A percentile compares a stretch with the other conserved stretches of the same genome.
These are phyloP conservation scores for Hymenoscyphus fraxineus DNA, from an alignment of 2,329 filamentous ascomycete genomes.

Conservation along the genomic window DNA sequence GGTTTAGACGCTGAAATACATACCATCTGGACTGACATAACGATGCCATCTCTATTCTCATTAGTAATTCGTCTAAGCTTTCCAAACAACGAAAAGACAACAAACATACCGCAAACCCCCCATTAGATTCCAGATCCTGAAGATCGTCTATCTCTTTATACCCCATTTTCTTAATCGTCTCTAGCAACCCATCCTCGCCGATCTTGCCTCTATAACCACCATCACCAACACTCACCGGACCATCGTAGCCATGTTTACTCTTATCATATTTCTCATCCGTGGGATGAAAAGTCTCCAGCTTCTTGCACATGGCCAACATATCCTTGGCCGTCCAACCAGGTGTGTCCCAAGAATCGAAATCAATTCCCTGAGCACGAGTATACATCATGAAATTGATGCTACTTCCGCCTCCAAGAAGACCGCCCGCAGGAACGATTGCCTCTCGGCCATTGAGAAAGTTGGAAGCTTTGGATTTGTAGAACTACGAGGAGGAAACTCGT, in stretches of 20 bases:
- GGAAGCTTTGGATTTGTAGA: conserved; percentile 47
- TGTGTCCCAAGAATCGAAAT: conserved; percentile 51
- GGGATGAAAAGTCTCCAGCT: conserved; percentile 52
- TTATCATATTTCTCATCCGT: conserved; percentile 22
- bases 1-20: background rate
- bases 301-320: conserved; percentile 50
- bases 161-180: conserved; percentile 45
- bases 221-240: conserved; percentile 53
- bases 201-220: conserved; percentile 42
- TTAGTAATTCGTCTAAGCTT: background rate
- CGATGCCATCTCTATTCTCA: background rate
- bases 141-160: conserved; percentile 51
- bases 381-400: conserved; percentile 58
- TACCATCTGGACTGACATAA: background rate
- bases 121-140: conserved; percentile 45
- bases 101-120: conserved; percentile 33
- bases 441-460: conserved; percentile 45
- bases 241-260: conserved; percentile 48
- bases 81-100: background rate
- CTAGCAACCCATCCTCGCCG: conserved; percentile 47
- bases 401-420: conserved; percentile 59
- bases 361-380: conserved; percentile 42
- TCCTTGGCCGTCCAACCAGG: conserved; percentile 50
- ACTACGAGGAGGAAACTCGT: conserved; percentile 31
- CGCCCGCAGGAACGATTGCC: conserved; percentile 39